Percentiles rank a stretch among this genome's conserved stretches.
Conservation (phyloP, 2,329 filamentous ascomycete species). For the Trichoderma sp. region DNA sequence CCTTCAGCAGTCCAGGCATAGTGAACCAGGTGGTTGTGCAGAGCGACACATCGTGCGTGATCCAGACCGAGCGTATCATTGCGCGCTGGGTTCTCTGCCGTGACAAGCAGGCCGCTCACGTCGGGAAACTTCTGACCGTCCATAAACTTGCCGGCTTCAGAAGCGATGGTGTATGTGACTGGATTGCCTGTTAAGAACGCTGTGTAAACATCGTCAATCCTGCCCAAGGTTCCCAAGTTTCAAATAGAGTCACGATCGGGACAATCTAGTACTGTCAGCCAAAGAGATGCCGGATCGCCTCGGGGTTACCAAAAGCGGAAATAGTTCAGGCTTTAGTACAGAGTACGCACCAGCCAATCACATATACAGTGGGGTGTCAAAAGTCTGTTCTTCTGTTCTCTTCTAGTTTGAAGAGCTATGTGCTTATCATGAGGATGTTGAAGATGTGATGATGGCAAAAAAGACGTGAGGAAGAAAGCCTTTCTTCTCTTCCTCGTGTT, state of each 20-base stretch:
- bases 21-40: conserved; percentile 33
- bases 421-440: not conserved
- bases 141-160: not conserved
- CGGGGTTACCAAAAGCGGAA: not conserved
- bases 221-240: not conserved
- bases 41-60: conserved; percentile 30
- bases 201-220: not conserved
- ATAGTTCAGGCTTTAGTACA: not conserved
- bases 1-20: conserved; percentile 29
- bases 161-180: not conserved
- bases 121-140: not conserved
- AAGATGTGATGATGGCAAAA: not conserved
- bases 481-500: not conserved
- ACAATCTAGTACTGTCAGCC: not conserved
- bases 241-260: not conserved
- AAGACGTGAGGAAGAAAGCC: not conserved
- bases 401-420: not conserved
- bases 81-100: not conserved
- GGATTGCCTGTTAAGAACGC: not conserved
- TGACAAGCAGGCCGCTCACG: not conserved
- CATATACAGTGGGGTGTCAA: not conserved
- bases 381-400: not conserved
- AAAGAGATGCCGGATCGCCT: not conserved
- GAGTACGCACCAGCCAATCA: not conserved
- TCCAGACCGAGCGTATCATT: not conserved